Conservation (phyloP, 1,139 yeast species). For the Taphrina confusa region DNA sequence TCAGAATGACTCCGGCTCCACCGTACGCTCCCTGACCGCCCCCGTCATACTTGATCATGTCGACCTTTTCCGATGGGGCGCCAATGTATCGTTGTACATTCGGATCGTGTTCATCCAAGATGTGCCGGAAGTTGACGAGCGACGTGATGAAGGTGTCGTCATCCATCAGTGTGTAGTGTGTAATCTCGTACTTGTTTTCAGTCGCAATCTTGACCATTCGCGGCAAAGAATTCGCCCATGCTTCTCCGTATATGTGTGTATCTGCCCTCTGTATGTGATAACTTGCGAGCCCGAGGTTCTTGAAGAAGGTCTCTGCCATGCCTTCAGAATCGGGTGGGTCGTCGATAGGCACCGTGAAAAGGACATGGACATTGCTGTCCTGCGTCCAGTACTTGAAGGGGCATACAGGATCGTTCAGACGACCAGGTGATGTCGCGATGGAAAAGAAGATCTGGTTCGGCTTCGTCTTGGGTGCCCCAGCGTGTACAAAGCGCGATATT, state of each 20-base stretch:
- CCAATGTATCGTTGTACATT: neutral
- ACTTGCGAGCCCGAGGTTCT: neutral
- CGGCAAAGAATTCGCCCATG: neutral
- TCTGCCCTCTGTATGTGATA: neutral
- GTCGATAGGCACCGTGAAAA: neutral
- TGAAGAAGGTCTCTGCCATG: neutral
- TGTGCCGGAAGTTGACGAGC: neutral
- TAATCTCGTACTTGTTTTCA: neutral
- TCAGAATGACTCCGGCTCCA: neutral
- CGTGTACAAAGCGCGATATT: neutral
- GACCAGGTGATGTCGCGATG: neutral
- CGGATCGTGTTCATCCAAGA: neutral
- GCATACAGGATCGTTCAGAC: neutral
- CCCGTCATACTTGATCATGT: neutral
- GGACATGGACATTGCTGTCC: neutral
- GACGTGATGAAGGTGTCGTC: neutral
- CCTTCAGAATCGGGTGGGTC: neutral
- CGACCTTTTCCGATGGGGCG: neutral
- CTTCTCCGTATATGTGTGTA: neutral
- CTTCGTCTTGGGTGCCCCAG: neutral
- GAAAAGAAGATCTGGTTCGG: neutral
- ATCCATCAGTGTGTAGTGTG: neutral
- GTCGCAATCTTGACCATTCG: slow-evolving; percentile 1
- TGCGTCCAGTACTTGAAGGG: neutral
- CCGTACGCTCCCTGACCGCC: neutral